Base-by-base conservation (phyloP, 2,329 filamentous ascomycete genomes). In the Akanthomyces uredinophilus region DNA sequence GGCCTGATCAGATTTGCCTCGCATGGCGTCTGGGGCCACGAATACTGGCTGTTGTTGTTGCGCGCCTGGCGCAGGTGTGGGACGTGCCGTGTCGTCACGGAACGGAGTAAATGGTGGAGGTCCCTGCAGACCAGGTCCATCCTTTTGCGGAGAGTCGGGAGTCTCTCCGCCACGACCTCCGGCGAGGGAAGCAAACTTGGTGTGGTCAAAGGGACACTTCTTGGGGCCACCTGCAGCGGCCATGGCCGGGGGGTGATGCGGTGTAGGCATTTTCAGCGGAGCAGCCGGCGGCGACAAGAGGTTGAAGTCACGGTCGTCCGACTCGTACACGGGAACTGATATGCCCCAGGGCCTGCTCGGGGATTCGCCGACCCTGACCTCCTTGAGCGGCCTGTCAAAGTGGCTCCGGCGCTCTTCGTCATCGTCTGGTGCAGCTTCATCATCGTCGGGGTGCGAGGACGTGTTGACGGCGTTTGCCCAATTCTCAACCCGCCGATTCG, bases 281-380 rank as follows among this genome's bases (percentile, higher is more conserved):
- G 85, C 83, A 4, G 86, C 79, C 4, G 85, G 84, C 20, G 84
- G 84, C 10, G 84, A 86, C 22, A 78, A 72, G 3, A 82, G 81
- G 52, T 79, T 76, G 14, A 72, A 69, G 11, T 74, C 75, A 32
- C 74, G 68, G 5, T 71, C 72, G 22, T 73, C 69, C 6, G 72
- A 65, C 56, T 83, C 78, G 65, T 83, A 79, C 43, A 85, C 74
- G 3, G 93, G 93, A 0, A 97, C 88, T 5, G 86, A 85, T 58
- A 97, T 96, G 6, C 93, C 93, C 93, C 93, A 97, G 16, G 94
- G 94, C 50, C 94, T 83, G 73, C 90, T 96, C 5, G 94, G 94
- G 16, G 91, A 96, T 75, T 98, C 94, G 49, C 94, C 94, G 24
- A 98, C 87, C n/a, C 94, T 84, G 11, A 98, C 85, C 68, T 97